Conservation (phyloP, 2,329 filamentous ascomycete species). For the Aspergillus neoniger region DNA sequence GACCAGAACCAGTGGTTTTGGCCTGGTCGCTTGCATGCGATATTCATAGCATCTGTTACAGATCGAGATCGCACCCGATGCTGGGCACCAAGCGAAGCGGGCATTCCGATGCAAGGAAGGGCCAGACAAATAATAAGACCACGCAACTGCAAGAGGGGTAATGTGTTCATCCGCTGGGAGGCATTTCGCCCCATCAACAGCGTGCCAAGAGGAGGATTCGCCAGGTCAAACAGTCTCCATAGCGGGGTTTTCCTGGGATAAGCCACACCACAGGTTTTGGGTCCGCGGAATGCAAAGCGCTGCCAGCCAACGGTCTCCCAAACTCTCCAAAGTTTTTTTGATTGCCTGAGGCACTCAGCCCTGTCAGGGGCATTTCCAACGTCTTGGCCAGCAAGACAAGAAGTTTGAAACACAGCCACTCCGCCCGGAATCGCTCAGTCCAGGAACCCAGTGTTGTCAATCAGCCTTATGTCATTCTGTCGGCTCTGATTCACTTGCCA, state of each 20-base stretch:
- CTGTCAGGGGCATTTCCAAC: not conserved
- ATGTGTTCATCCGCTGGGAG: not conserved
- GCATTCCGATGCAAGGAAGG: not conserved
- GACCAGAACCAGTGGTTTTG: too few species aligned
- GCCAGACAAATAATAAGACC: not conserved
- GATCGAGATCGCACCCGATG: too few species aligned
- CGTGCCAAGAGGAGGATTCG: not conserved
- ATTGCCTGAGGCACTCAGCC: constrained; percentile 3
- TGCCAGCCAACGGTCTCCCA: not conserved
- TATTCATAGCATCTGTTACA: too few species aligned
- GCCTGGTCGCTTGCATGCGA: too few species aligned
- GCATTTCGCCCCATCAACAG: not conserved
- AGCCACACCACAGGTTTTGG: not conserved
- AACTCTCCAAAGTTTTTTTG: not conserved
- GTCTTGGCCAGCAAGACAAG: too few species aligned
- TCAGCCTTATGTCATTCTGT: not conserved
- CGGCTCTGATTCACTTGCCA: not conserved
- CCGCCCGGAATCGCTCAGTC: not conserved
- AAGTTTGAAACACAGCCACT: too few species aligned
- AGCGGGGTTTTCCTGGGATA: not conserved
- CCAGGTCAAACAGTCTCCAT: not conserved
- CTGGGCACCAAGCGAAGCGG: not conserved
- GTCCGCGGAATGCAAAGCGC: not conserved
- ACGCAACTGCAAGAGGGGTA: not conserved
- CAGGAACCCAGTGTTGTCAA: not conserved